Evolutionary conservation across 2,329 filamentous ascomycete genomes (phyloP), one percentile per base, ranked within the genome.

Genomic region (Arthrobotrys pseudoclavata): DNA sequence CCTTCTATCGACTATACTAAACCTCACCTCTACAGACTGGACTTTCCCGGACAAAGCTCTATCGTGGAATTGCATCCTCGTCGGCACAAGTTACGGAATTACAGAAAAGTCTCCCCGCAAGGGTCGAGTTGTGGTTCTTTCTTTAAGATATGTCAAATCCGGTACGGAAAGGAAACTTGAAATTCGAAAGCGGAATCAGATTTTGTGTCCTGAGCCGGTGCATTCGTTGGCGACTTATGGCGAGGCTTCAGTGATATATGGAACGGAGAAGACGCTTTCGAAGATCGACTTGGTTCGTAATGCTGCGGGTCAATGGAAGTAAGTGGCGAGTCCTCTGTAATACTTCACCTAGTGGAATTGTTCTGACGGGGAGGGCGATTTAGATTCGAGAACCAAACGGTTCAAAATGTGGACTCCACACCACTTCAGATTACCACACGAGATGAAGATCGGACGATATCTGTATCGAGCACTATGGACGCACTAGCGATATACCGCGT

Each of bases 191-290:
- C 70, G 80, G 6, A 80, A 80, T 45, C 79, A 81, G 31, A 80
- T 82, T 48, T 45, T 63, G 18, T 81, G 80, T 37, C 69, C 79
- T 18, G 81, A 71, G 13, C 81, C 81, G 15, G 81, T 82, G 20
- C 80, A 79, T 53, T 81, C 81, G 4, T 26, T 82, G 24, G 81
- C 81, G 7, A 76, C 79, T 4, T 82, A 80, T 48, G 79, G 81
- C 4, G 69, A 67, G 15, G 79, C 40, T 47, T 76, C 72, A 24
- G 57, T 76, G 18, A 55, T 76, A 50, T 70, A 66, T 12, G 72
- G 72, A 13, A 57, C 72, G 18, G 72, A 76, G 20, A 42, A 34
- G 13, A 61, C 66, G 1, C 42, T 76, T 3, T 70, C 66, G 4
- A 76, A 62, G 20, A 70, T 76, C 18, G 72, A 76, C 7, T 45